Percentiles rank a stretch among this genome's conserved stretches.
Evolutionary conservation across 2,329 filamentous ascomycete genomes (phyloP).

Genomic region (Trichoderma koningii): DNA sequence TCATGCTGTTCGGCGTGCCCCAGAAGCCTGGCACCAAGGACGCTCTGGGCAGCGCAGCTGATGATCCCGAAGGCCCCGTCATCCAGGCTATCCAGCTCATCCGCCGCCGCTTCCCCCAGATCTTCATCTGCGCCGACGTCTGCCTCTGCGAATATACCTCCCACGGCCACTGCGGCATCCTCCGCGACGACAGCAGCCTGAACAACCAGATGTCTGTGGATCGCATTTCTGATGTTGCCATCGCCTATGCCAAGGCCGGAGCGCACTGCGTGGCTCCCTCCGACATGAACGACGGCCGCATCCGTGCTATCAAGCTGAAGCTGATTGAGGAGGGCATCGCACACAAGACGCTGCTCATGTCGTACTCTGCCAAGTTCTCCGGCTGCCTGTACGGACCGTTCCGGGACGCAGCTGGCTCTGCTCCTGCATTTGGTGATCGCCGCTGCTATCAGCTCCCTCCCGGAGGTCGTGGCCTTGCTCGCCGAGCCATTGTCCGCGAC

Average conservation of each 20-base stretch:
- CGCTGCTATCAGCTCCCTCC: slow-evolving; percentile 96
- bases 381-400: slow-evolving; percentile 97
- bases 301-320: slow-evolving; percentile 97
- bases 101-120: slow-evolving; percentile 79
- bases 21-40: slow-evolving; percentile 81
- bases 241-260: slow-evolving; percentile 92
- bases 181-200: slow-evolving; percentile 86
- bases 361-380: slow-evolving; percentile 96
- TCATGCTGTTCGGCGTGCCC: slow-evolving; percentile 95
- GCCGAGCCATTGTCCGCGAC: slow-evolving; percentile 86
- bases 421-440: slow-evolving; percentile 89
- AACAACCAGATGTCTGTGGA: slow-evolving; percentile 95
- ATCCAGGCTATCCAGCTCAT: slow-evolving; percentile 84
- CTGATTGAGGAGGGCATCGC: slow-evolving; percentile 92
- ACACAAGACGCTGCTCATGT: slow-evolving; percentile 92
- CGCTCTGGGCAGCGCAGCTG: slow-evolving; percentile 84
- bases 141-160: slow-evolving; percentile 99
- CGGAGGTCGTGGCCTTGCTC: slow-evolving; percentile 85
- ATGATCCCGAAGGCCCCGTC: slow-evolving; percentile 90
- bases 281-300: slow-evolving; percentile 98
- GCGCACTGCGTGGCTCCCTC: slow-evolving; percentile 96
- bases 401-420: slow-evolving; percentile 90
- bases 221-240: slow-evolving; percentile 93
- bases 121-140: slow-evolving; percentile 91
- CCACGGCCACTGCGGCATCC: slow-evolving; percentile 95